Conservation (phyloP, 768 basidiomycete genomes). For the Boletus vinaceobasis region DNA sequence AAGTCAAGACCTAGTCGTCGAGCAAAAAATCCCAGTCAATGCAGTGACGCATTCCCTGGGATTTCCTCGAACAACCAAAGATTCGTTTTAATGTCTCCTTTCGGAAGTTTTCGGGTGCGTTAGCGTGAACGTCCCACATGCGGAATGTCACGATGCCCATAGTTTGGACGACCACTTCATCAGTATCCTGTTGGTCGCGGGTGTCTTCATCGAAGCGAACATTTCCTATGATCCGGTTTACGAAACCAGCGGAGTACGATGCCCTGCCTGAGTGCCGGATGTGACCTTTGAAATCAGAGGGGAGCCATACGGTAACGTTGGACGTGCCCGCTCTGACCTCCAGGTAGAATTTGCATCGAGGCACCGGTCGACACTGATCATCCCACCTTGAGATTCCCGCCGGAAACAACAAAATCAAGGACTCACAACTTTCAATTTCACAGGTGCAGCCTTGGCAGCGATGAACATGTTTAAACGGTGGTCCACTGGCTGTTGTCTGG, state of each 20-base stretch:
- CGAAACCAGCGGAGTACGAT: conserved; percentile 67
- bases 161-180: conserved; percentile 64
- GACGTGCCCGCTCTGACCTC: conserved; percentile 64
- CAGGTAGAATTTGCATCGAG: conserved; percentile 56
- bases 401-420: background rate
- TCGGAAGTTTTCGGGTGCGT: conserved; percentile 57
- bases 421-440: conserved; percentile 75
- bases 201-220: conserved; percentile 45
- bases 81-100: conserved; percentile 64
- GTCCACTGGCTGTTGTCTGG: conserved; percentile 65
- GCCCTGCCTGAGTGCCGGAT: conserved; percentile 54
- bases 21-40: conserved; percentile 82
- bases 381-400: background rate
- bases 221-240: conserved; percentile 61
- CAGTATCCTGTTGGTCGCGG: conserved; percentile 39
- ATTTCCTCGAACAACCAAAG: conserved; percentile 54
- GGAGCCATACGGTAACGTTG: conserved; percentile 72
- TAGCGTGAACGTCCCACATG: conserved; percentile 75
- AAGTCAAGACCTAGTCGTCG: conserved; percentile 47
- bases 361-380: conserved; percentile 53
- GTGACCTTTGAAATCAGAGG: conserved; percentile 73
- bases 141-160: conserved; percentile 60
- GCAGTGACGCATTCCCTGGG: conserved; percentile 39
- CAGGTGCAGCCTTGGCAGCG: conserved; percentile 45
- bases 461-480: conserved; percentile 73